Evolutionary conservation across 192 early-diverging fungal genomes (phyloP).

Genomic region (Hyaloraphidium curvatum): DNA sequence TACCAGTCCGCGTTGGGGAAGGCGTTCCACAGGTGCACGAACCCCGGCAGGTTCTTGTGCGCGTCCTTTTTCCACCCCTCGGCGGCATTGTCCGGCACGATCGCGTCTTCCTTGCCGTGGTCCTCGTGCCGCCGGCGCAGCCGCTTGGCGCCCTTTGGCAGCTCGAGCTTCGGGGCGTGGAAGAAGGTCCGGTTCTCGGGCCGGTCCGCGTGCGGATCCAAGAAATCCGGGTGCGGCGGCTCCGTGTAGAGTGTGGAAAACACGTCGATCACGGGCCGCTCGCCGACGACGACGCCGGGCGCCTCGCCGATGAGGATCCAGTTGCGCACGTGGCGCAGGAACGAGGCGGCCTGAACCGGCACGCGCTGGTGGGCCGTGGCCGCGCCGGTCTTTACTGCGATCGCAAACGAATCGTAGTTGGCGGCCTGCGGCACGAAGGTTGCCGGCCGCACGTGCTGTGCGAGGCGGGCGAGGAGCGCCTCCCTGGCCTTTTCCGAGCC

Average conservation of each 20-base stretch:
- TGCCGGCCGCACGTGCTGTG: too few relatives aligned
- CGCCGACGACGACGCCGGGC: conserved; percentile 17
- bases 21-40: conserved; percentile 5
- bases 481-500: too few relatives aligned
- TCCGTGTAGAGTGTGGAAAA: conserved; percentile 17
- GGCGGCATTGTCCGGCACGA: conserved; percentile 15
- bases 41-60: conserved; percentile 22
- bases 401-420: conserved; percentile 6
- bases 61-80: conserved; percentile 27
- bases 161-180: too few relatives aligned
- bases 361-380: conserved; percentile 23
- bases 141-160: too few relatives aligned
- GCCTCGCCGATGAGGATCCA: conserved; percentile 30
- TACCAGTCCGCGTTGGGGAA: conserved; percentile 39
- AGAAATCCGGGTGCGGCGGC: too few relatives aligned
- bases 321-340: conserved; percentile 19
- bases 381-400: conserved; percentile 19
- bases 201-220: too few relatives aligned
- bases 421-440: not conserved
- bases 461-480: too few relatives aligned
- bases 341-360: conserved; percentile 28
- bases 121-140: too few relatives aligned
- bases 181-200: too few relatives aligned
- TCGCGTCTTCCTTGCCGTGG: too few relatives aligned
- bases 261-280: conserved; percentile 25